A percentile compares a stretch with the other conserved stretches of the same genome.
Conservation (phyloP, 2,329 filamentous ascomycete species). For the Hymenoscyphus linearis region DNA sequence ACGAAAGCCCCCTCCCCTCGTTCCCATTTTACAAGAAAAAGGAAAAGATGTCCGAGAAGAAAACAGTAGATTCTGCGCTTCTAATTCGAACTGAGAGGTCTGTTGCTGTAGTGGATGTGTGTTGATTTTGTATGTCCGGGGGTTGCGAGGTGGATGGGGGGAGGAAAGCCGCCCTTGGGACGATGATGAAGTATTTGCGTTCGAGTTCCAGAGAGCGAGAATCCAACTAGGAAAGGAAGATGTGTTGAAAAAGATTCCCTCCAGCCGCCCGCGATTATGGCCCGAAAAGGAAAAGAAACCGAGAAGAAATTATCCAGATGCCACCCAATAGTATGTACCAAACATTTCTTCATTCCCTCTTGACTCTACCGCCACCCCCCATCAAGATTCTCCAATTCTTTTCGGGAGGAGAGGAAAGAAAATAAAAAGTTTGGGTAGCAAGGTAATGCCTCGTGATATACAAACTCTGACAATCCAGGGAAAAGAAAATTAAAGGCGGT, state of each 20-base stretch:
- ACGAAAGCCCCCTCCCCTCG: neutral
- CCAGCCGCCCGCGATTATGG: neutral
- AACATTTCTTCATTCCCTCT: neutral
- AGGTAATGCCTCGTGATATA: neutral
- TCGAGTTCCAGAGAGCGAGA: neutral
- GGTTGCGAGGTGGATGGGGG: neutral
- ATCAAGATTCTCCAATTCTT: neutral
- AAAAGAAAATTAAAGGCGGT: neutral
- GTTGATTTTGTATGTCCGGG: neutral
- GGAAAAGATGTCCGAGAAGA: too few relatives aligned
- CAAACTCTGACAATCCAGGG: neutral
- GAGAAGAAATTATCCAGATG: neutral
- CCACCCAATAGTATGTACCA: neutral
- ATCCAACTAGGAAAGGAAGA: neutral
- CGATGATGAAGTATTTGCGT: neutral
- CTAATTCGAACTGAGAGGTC: neutral
- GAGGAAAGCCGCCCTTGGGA: neutral
- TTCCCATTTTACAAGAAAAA: neutral
- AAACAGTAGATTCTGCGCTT: neutral
- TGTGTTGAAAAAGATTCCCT: neutral
- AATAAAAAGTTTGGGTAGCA: neutral
- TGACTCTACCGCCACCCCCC: neutral
- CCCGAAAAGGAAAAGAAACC: neutral
- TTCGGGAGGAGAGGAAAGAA: neutral
- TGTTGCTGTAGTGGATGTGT: neutral